Percentiles rank a stretch among this genome's conserved stretches.
phyloP scores from a whole-genome alignment of 2,329 filamentous ascomycete species.

The Aspergillus sp. region DNA sequence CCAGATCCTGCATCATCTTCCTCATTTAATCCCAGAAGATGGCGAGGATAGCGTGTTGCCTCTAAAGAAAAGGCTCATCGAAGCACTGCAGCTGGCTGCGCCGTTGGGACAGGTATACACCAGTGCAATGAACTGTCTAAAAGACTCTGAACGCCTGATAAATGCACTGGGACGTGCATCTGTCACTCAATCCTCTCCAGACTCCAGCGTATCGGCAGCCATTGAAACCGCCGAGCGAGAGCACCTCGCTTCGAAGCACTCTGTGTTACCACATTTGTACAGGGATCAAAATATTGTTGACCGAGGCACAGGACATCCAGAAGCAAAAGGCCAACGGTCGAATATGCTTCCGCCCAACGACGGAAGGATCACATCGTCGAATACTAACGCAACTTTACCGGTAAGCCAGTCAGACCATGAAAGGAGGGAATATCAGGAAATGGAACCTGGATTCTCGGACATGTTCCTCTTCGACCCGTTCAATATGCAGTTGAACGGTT shows the following conservation, averaged over 20 bases:
- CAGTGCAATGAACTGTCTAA: not conserved
- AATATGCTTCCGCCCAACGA: too few species aligned
- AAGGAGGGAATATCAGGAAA: not conserved
- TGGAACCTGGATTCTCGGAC: not conserved
- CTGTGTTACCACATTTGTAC: not conserved
- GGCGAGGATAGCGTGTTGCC: not conserved
- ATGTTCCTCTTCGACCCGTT: conserved; percentile 1
- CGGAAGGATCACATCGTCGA: not conserved
- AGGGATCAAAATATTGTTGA: not conserved
- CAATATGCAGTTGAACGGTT: conserved; percentile 5
- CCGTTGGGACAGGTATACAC: not conserved
- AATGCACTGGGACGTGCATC: not conserved
- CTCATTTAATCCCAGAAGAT: not conserved
- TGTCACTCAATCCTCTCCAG: not conserved
- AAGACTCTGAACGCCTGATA: not conserved
- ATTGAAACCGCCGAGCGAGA: not conserved
- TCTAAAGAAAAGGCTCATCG: not conserved
- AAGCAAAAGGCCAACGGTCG: not conserved
- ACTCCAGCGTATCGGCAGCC: not conserved
- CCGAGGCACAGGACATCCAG: not conserved
- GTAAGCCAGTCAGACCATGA: not conserved
- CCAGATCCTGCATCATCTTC: conserved; percentile 3
- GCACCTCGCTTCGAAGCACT: not conserved
- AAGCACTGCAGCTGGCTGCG: not conserved
- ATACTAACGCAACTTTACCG: not conserved